Conservation (phyloP, 2,329 filamentous ascomycete species). For the Exophiala spinifera region DNA sequence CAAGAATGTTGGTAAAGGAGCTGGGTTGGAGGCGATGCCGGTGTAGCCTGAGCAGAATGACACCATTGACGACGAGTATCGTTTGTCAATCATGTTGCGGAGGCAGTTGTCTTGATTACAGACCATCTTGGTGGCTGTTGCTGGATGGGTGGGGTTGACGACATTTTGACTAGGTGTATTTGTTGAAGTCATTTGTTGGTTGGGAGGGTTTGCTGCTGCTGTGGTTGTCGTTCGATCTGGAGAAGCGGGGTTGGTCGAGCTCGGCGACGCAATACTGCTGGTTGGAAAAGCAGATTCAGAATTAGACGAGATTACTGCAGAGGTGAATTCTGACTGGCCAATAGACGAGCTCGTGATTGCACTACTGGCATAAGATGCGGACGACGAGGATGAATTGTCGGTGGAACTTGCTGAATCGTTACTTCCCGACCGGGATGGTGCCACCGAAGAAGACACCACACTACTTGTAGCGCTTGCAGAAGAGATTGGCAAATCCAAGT, state of each 20-base stretch:
- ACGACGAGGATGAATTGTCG: background rate
- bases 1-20: constrained; percentile 35
- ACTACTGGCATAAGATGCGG: too few species aligned
- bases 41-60: constrained; percentile 18
- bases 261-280: background rate
- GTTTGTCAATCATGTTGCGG: constrained; percentile 22
- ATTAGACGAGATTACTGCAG: background rate
- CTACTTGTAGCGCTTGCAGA: background rate
- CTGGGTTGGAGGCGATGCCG: constrained; percentile 17
- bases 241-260: background rate
- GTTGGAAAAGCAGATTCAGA: background rate
- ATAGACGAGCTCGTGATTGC: background rate
- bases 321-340: background rate
- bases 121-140: constrained; percentile 12
- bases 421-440: background rate
- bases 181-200: background rate
- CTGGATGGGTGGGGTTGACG: constrained; percentile 13
- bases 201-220: constrained; percentile 5
- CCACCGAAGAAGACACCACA: background rate
- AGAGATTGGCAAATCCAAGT: background rate
- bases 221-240: background rate
- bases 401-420: background rate
- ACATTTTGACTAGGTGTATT: constrained; percentile 4
- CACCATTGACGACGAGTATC: constrained; percentile 13
- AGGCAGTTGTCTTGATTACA: constrained; percentile 26